Evolutionary conservation across 1,139 yeast genomes (phyloP), one percentile per base, ranked within the genome.

Genomic region (Geotrichum citri-aurantii): DNA sequence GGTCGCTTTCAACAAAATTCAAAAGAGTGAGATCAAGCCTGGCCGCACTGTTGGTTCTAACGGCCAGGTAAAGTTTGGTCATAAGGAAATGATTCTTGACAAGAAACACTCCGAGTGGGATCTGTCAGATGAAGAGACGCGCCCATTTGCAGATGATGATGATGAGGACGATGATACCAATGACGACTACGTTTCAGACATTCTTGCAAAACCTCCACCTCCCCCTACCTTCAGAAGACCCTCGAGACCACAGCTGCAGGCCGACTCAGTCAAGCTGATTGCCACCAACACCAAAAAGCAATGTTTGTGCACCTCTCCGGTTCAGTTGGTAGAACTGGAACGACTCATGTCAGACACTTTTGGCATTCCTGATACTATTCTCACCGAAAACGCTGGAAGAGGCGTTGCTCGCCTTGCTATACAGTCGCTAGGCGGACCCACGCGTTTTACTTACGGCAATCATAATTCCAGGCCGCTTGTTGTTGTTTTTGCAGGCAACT

Each of bases 401-500:
- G 87, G 88, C 57, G 75, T 90, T 40, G 79, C 88, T 1, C 79
- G 77, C 50, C 75, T 87, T 56, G 79, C 87, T 0, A 75, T 86
- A 47, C 79, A 80, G 59, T 79, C 84, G 17, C 75, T 90, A 17
- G 92, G 95, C 8, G 96, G 96, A 0, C 70, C 82, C 3, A 75
- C 83, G 7, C 77, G 93, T 63, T 76, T 87, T 62, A 79, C 81
- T 61, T 74, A 77, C 54, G 76, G 78, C 51, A 86, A 86, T 69
- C 90, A 86, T 69, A 90, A 89, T 69, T 78, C 88, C 24, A 88
- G 93, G 10, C 97, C 97, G 0, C 74, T 89, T 60, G 86, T 88
- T 3, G 76, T 91, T 17, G 74, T 87, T 8, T 76, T 90, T 31
- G 84, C 84, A 12, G 96, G 96, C 27, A 82, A 86, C 65, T 85